phyloP scores from a whole-genome alignment of 129 eudicot genomes.

The Cynara cardunculus region DNA sequence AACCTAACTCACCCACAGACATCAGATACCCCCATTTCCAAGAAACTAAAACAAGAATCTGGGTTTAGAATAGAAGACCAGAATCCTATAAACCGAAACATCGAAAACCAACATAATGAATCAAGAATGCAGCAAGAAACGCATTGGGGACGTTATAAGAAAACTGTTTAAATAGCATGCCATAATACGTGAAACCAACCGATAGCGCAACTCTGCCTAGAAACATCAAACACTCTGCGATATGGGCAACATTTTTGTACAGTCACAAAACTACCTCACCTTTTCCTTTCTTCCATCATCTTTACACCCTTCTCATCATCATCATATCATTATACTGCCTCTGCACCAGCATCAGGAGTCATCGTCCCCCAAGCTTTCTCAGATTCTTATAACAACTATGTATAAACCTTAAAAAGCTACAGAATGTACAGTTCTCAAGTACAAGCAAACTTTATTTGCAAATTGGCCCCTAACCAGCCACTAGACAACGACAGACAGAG shows the following conservation, averaged over 20 bases:
- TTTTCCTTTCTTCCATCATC: constrained; percentile 17
- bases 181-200: constrained; percentile 5
- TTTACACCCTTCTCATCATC: constrained; percentile 18
- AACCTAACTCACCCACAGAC: background rate
- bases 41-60: background rate
- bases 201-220: constrained; percentile 23
- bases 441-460: constrained; percentile 88
- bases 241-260: constrained; percentile 66
- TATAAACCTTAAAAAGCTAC: constrained; percentile 70
- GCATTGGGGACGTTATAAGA: background rate
- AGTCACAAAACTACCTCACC: constrained; percentile 51
- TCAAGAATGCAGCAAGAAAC: background rate
- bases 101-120: background rate
- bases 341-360: constrained; percentile 48
- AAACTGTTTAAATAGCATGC: constrained; percentile 15
- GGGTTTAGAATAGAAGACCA: background rate
- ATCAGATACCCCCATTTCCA: background rate
- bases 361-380: constrained; percentile 33
- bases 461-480: constrained; percentile 20
- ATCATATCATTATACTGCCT: constrained; percentile 33
- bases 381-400: constrained; percentile 45
- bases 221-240: constrained; percentile 41
- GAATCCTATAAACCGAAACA: background rate
- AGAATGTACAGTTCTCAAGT: constrained; percentile 80
- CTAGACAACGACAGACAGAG: constrained; percentile 20